Conservation (phyloP, 352 stramenopile species). For the Saprolegnia parasitica region DNA sequence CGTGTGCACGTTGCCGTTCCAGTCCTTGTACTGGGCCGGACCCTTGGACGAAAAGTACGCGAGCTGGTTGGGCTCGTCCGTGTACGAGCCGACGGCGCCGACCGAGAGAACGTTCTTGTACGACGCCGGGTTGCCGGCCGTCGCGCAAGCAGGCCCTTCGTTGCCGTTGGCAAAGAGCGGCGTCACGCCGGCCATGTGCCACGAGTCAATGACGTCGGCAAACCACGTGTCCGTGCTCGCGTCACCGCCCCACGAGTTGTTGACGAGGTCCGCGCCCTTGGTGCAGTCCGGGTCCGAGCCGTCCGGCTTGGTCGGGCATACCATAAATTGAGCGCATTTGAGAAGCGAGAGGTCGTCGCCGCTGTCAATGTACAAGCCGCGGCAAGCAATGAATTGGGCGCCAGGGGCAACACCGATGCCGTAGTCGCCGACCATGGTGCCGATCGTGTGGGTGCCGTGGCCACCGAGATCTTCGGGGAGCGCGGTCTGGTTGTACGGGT, state of each 20-base stretch:
- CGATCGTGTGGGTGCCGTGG: conserved; percentile 42
- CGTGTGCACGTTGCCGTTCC: conserved; percentile 28
- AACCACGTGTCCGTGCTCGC: conserved; percentile 31
- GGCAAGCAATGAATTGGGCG: conserved; percentile 37
- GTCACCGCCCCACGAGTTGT: conserved; percentile 38
- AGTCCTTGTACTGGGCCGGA: conserved; percentile 22
- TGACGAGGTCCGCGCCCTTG: conserved; percentile 40
- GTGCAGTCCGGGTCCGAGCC: conserved; percentile 33
- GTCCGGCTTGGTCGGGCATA: conserved; percentile 30
- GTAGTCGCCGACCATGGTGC: conserved; percentile 32
- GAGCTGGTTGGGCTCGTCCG: conserved; percentile 34
- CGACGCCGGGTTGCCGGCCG: conserved; percentile 33
- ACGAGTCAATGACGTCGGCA: conserved; percentile 33
- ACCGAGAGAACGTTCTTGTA: conserved; percentile 36
- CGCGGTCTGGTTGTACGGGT: conserved; percentile 33
- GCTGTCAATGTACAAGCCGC: conserved; percentile 28
- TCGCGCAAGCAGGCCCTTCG: conserved; percentile 32
- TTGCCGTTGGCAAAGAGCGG: conserved; percentile 43
- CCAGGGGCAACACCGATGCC: conserved; percentile 35
- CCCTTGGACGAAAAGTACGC: conserved; percentile 39
- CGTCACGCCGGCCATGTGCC: conserved; percentile 37
- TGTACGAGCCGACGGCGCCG: conserved; percentile 43
- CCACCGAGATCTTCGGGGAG: conserved; percentile 36
- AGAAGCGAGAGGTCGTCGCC: conserved; percentile 32
- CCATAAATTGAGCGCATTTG: conserved; percentile 34